Percentiles rank a stretch among this genome's conserved stretches.
These are phyloP conservation scores for Passalora sequoiae DNA, from an alignment of 2,329 filamentous ascomycete genomes.

Conservation along the genomic window DNA sequence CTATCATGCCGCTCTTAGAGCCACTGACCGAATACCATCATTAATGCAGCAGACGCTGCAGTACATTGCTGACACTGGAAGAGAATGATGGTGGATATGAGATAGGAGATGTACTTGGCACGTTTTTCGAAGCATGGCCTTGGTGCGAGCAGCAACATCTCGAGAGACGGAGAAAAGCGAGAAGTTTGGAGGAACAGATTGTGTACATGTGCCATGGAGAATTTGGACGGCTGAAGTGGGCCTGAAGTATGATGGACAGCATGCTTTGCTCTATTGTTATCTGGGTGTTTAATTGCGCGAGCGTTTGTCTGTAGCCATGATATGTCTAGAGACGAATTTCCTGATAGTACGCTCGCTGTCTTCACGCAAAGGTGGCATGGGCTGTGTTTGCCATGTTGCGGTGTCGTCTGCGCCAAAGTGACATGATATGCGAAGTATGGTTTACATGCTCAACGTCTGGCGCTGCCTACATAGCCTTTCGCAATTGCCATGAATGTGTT, in stretches of 20 bases:
- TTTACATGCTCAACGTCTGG: too few relatives aligned
- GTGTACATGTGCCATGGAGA: slow-evolving; percentile 4
- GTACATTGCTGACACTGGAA: slow-evolving; percentile 3
- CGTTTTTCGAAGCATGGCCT: slow-evolving; percentile 11
- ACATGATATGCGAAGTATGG: too few relatives aligned
- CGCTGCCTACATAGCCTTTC: too few relatives aligned
- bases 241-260: background rate
- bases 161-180: slow-evolving; percentile 1
- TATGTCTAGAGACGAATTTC: background rate
- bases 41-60: slow-evolving; percentile 8
- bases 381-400: too few relatives aligned
- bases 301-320: slow-evolving; percentile 6
- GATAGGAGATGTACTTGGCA: background rate
- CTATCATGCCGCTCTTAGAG: slow-evolving; percentile 11
- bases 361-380: too few relatives aligned
- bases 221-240: background rate
- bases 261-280: slow-evolving; percentile 1
- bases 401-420: too few relatives aligned
- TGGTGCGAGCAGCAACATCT: slow-evolving; percentile 2
- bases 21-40: slow-evolving; percentile 26
- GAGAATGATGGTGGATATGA: slow-evolving; percentile 2
- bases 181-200: slow-evolving; percentile 1
- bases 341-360: background rate
- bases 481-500: too few relatives aligned
- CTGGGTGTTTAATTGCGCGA: slow-evolving; percentile 2